Evolutionary conservation across 495 filamentous ascomycete genomes (phyloP), one percentile per base, ranked within the genome.

Genomic region (Cercophora newfieldiana): DNA sequence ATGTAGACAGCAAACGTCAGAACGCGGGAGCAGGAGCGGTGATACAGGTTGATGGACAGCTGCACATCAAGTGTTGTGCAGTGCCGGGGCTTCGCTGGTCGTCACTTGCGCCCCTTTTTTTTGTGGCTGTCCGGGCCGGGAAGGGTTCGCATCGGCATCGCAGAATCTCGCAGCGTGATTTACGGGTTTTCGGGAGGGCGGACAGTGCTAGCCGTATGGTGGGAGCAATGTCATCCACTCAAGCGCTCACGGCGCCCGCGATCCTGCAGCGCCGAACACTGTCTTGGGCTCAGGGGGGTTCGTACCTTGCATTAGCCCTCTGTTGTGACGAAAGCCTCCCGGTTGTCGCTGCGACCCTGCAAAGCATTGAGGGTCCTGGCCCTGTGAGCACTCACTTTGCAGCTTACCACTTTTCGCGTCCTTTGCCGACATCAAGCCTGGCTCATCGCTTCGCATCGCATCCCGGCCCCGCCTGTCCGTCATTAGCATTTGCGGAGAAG

Each of bases 221-320:
- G 58, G 58, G 58, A 60, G 18, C 58, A 21, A 26, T 28, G 33
- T 47, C 58, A 60, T 48, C 33, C 58, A 48, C 31, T 21, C 30
- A 48, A 24, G 58, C 30, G 3, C n/a, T 30, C 33, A 10, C 29
- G 21, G 19, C 29, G 21, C 31, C 22, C 37, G 29, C 18, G 29
- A 26, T 37, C 61, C 29, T n/a, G 49, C 49, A 54, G 49, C 49
- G 25, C n/a, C 61, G 50, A 60, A 30, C 26, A 37, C 29, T 62
- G n/a, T 47, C 26, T 22, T 28, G 18, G 18, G 31, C 24, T 14
- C 31, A 57, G 28, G 60, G 31, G n/a, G 51, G 28, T 21, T 24
- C 19, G 67, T 69, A 65, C 67, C 67, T 69, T 69, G 67, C 67
- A 69, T 69, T 69, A 69, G 67, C 51, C 62, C 33, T 58, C 54